Conservation (phyloP, 2,329 filamentous ascomycete species). For the Sclerotinia glacialis region DNA sequence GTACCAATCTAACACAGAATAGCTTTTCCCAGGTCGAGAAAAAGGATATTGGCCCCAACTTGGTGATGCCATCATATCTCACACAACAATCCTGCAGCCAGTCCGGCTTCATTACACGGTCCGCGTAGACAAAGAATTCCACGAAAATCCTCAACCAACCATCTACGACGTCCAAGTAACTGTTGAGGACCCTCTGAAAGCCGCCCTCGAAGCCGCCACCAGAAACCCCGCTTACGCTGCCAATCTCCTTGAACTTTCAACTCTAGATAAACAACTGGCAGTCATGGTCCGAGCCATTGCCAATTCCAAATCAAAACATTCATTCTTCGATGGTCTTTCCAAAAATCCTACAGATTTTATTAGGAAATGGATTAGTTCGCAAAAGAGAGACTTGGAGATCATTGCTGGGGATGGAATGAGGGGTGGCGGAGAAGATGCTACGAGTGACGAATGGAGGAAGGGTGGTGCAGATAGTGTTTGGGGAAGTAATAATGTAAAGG, state of each 20-base stretch:
- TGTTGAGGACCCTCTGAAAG: slow-evolving; percentile 77
- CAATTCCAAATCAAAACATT: slow-evolving; percentile 84
- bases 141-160: slow-evolving; percentile 71
- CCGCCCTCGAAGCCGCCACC: slow-evolving; percentile 62
- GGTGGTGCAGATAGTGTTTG: slow-evolving; percentile 61
- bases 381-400: slow-evolving; percentile 57
- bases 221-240: slow-evolving; percentile 67
- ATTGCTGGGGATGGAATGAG: slow-evolving; percentile 41
- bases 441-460: slow-evolving; percentile 67
- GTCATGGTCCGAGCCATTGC: slow-evolving; percentile 77
- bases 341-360: slow-evolving; percentile 83
- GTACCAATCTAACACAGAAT: slow-evolving; percentile 30
- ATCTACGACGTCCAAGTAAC: slow-evolving; percentile 87
- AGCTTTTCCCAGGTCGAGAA: slow-evolving; percentile 48
- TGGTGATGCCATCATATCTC: slow-evolving; percentile 72
- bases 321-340: slow-evolving; percentile 76
- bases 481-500: slow-evolving; percentile 59
- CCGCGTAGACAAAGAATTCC: slow-evolving; percentile 81
- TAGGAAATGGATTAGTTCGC: slow-evolving; percentile 82
- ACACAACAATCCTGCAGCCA: slow-evolving; percentile 76
- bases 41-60: slow-evolving; percentile 83
- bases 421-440: slow-evolving; percentile 56
- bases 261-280: slow-evolving; percentile 81
- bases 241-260: slow-evolving; percentile 72
- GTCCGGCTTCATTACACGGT: slow-evolving; percentile 89